phyloP scores from a whole-genome alignment of 192 early-diverging fungal genomes.

The Spizellomyces sp. region DNA sequence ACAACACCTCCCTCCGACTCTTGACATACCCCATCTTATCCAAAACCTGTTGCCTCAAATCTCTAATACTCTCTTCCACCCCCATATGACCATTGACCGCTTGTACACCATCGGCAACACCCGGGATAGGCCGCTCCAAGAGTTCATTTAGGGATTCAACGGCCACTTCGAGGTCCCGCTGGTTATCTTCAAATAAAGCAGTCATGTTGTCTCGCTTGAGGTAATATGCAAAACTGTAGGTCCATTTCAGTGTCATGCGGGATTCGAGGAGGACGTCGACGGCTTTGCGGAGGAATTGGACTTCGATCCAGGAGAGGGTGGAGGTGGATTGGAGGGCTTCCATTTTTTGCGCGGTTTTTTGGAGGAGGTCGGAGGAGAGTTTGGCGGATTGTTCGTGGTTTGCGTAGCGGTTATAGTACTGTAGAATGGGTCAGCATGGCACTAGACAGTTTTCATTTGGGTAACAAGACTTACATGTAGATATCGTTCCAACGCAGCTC shows the following conservation, averaged over 20 bases:
- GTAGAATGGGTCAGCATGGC: neutral
- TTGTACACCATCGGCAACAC: conserved; percentile 1
- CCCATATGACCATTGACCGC: neutral
- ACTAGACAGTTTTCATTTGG: neutral
- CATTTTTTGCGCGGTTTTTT: conserved; percentile 93
- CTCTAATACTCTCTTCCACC: conserved; percentile 65
- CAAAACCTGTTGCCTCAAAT: conserved; percentile 83
- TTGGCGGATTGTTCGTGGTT: conserved; percentile 97
- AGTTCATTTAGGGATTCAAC: conserved; percentile 92
- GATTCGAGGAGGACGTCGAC: conserved; percentile 87
- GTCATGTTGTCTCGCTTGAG: conserved; percentile 84
- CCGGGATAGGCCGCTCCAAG: conserved; percentile 78
- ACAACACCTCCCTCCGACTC: conserved; percentile 80
- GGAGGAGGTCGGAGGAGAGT: conserved; percentile 76
- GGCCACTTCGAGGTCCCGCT: conserved; percentile 97
- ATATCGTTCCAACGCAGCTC: conserved; percentile 88
- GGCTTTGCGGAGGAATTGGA: conserved; percentile 93
- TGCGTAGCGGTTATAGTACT: conserved; percentile 96
- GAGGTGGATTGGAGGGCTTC: conserved; percentile 90
- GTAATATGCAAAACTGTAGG: conserved; percentile 96
- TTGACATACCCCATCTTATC: conserved; percentile 95
- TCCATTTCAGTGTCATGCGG: conserved; percentile 95
- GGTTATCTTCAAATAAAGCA: conserved; percentile 95
- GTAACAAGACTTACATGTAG: conserved; percentile 72
- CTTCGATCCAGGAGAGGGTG: conserved; percentile 96